phyloP scores from a whole-genome alignment of 306 rosid genomes.

The Lagenaria siceraria region DNA sequence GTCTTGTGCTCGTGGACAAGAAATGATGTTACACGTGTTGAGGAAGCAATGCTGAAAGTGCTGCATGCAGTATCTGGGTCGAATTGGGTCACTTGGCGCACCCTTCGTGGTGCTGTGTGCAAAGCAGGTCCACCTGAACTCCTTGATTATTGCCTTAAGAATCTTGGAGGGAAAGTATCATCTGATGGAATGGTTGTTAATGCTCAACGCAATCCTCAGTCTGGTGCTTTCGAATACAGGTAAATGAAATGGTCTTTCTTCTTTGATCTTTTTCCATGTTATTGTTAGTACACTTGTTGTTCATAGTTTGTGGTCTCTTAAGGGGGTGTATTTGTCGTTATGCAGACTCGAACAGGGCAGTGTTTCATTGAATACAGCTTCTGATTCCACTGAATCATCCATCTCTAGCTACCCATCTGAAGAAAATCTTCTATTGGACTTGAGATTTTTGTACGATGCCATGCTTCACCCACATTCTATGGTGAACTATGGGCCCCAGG shows the following conservation, averaged over 20 bases:
- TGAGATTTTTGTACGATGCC: conserved; percentile 58
- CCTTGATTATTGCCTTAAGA: conserved; percentile 66
- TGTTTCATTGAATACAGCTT: conserved; percentile 15
- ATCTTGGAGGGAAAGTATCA: conserved; percentile 66
- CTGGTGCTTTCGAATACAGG: conserved; percentile 70
- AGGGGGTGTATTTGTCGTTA: not conserved
- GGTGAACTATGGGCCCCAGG: conserved; percentile 36
- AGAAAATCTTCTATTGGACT: conserved; percentile 51
- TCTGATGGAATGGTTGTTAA: conserved; percentile 60
- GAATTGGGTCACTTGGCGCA: conserved; percentile 69
- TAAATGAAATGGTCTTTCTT: conserved; percentile 9
- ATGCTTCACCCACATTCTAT: conserved; percentile 68
- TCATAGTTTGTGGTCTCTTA: not conserved
- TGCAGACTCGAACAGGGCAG: conserved; percentile 50
- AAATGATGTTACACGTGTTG: conserved; percentile 51
- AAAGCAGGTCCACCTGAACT: conserved; percentile 69
- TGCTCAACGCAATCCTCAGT: conserved; percentile 54
- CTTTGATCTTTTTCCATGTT: not conserved
- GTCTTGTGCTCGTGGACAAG: conserved; percentile 44
- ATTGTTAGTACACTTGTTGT: not conserved
- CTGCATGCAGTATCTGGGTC: conserved; percentile 83
- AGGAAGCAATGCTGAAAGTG: conserved; percentile 74
- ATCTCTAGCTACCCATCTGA: conserved; percentile 42
- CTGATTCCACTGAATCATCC: conserved; percentile 22
- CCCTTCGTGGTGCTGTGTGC: conserved; percentile 76